Conservation (phyloP, 306 rosid genomes). For the Vigna trinervia region DNA sequence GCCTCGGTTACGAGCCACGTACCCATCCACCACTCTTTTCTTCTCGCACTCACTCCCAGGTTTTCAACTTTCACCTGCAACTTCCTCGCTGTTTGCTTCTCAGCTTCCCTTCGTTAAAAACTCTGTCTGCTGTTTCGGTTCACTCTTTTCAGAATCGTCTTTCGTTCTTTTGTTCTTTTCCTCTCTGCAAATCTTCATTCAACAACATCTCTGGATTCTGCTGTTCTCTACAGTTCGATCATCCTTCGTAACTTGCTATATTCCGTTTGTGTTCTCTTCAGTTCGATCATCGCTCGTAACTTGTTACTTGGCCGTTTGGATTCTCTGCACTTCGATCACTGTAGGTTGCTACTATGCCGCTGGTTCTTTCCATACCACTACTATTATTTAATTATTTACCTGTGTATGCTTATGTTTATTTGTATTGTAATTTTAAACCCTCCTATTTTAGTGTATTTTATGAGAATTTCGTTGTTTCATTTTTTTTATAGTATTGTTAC, state of each 20-base stretch:
- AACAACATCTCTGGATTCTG: slow-evolving; percentile 8
- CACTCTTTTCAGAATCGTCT: not conserved
- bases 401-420: no score
- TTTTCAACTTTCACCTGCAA: slow-evolving; percentile 9
- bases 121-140: not conserved
- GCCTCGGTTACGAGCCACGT: slow-evolving; percentile 54
- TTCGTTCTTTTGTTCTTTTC: not conserved
- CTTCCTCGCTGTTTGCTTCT: not conserved
- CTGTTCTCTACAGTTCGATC: slow-evolving; percentile 30
- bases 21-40: slow-evolving; percentile 31
- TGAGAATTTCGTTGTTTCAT: not conserved
- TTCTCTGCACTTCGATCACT: slow-evolving; percentile 29
- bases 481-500: not conserved
- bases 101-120: not conserved
- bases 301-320: not conserved
- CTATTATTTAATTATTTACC: not conserved
- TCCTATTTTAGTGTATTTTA: not conserved
- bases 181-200: not conserved
- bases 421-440: not conserved
- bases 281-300: slow-evolving; percentile 18
- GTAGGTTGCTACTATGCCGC: not conserved
- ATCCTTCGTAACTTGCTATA: not conserved
- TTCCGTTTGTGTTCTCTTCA: slow-evolving; percentile 10
- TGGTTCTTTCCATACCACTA: not conserved
- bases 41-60: slow-evolving; percentile 43